A percentile compares a stretch with the other conserved stretches of the same genome.
Conservation (phyloP, 768 basidiomycete genomes). For the Chalciporus pseudorubinellus region DNA sequence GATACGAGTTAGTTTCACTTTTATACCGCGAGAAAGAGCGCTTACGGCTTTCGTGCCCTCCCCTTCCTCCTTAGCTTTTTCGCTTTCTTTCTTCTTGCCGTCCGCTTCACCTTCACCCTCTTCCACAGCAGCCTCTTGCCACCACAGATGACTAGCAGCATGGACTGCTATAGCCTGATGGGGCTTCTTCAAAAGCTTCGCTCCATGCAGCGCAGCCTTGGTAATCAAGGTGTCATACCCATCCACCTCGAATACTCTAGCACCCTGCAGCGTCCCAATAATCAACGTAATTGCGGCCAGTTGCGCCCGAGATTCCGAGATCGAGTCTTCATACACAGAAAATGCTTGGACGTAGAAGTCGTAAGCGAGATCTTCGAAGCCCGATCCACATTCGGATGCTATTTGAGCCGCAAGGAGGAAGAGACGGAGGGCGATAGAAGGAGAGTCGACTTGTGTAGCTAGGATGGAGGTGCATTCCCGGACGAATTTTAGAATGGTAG, state of each 20-base stretch:
- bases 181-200: conserved; percentile 95
- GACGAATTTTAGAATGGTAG: conserved; percentile 89
- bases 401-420: conserved; percentile 97
- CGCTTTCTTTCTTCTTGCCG: conserved; percentile 20
- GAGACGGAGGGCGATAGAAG: conserved; percentile 86
- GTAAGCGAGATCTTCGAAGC: conserved; percentile 93
- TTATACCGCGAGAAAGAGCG: not conserved
- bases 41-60: conserved; percentile 53
- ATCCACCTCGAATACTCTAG: conserved; percentile 88
- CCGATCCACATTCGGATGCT: conserved; percentile 89
- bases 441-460: conserved; percentile 89
- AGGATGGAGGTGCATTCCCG: conserved; percentile 93
- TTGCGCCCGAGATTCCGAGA: conserved; percentile 93
- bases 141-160: conserved; percentile 96
- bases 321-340: conserved; percentile 96
- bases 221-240: conserved; percentile 98
- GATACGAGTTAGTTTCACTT: not conserved
- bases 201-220: conserved; percentile 96
- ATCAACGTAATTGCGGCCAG: conserved; percentile 96
- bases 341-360: conserved; percentile 98
- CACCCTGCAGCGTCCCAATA: conserved; percentile 85
- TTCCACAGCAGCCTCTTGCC: conserved; percentile 68
- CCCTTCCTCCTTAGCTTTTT: conserved; percentile 40
- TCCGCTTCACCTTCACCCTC: conserved; percentile 35
- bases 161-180: conserved; percentile 96